Percentiles rank a stretch among this genome's conserved stretches.
Evolutionary conservation across 2,329 filamentous ascomycete species (phyloP).

Genomic region (Paracorniculantispora psalliotae): DNA sequence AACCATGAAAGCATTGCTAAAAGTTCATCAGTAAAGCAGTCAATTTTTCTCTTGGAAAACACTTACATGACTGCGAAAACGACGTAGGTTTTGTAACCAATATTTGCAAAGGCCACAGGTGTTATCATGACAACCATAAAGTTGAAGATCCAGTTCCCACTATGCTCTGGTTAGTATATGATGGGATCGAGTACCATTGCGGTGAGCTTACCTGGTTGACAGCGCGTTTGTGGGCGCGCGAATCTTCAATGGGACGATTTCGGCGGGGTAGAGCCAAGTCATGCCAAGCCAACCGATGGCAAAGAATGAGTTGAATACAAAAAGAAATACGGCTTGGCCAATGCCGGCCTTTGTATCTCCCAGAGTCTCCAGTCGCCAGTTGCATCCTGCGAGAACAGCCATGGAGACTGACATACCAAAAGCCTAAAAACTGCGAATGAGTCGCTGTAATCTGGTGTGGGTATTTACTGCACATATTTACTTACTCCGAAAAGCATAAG

Average conservation of each 20-base stretch:
- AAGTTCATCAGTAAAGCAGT: background rate
- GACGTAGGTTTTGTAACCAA: conserved; percentile 10
- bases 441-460: background rate
- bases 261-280: conserved; percentile 51
- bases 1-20: conserved; percentile 10
- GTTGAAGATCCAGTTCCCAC: conserved; percentile 12
- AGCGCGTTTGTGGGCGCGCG: conserved; percentile 40
- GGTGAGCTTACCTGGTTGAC: conserved; percentile 35
- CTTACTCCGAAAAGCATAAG: conserved; percentile 11
- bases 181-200: too few species aligned
- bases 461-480: background rate
- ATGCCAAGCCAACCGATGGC: conserved; percentile 57
- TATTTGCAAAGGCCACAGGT: conserved; percentile 8
- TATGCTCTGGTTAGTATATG: background rate
- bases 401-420: conserved; percentile 13
- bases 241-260: conserved; percentile 42
- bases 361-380: background rate
- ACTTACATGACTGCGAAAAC: conserved; percentile 11
- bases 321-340: conserved; percentile 40
- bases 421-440: background rate
- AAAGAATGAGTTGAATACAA: conserved; percentile 63
- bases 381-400: conserved; percentile 13
- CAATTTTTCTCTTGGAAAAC: background rate
- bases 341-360: conserved; percentile 10
- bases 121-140: conserved; percentile 14